These are phyloP conservation scores for Ascomycota sp. DNA, from an alignment of 2,329 filamentous ascomycete species.

Conservation along the genomic window DNA sequence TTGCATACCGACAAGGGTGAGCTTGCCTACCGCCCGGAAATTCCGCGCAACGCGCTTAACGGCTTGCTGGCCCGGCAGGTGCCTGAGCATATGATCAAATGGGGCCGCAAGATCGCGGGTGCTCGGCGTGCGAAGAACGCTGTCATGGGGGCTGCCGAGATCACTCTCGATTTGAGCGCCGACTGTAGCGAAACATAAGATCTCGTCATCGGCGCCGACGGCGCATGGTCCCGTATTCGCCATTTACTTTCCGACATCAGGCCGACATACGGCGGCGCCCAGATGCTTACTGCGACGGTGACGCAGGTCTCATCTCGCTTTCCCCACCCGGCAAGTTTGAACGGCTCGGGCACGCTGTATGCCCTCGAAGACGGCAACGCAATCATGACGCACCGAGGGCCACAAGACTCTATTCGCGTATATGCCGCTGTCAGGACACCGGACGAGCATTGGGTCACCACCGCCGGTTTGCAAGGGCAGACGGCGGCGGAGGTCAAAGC, in stretches of 20 bases:
- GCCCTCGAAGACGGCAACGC: conserved; percentile 17
- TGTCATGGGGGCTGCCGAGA: not conserved
- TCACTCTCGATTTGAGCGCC: conserved; percentile 7
- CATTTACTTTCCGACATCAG: conserved; percentile 7
- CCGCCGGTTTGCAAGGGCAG: not conserved
- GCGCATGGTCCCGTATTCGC: conserved; percentile 12
- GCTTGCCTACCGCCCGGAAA: conserved; percentile 13
- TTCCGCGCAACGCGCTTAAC: conserved; percentile 14
- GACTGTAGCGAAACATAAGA: conserved; percentile 3
- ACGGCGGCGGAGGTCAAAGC: conserved; percentile 4
- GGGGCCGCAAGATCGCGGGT: conserved; percentile 10
- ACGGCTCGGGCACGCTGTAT: conserved; percentile 18
- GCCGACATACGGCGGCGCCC: conserved; percentile 18
- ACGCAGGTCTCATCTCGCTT: conserved; percentile 12
- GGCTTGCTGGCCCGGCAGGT: conserved; percentile 13
- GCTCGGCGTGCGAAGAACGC: conserved; percentile 2
- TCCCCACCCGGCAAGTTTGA: conserved; percentile 15
- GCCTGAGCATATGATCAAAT: conserved; percentile 6
- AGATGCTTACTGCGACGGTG: conserved; percentile 16
- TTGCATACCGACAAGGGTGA: conserved; percentile 6
- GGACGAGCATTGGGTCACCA: conserved; percentile 6
- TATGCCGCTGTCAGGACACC: conserved; percentile 8
- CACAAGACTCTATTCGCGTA: conserved; percentile 10
- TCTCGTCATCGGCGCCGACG: conserved; percentile 5
- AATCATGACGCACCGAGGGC: conserved; percentile 12